Evolutionary conservation across 805 yeast genomes (phyloP), one percentile per base, ranked within the genome.

Genomic region (Hanseniaspora meyeri): DNA sequence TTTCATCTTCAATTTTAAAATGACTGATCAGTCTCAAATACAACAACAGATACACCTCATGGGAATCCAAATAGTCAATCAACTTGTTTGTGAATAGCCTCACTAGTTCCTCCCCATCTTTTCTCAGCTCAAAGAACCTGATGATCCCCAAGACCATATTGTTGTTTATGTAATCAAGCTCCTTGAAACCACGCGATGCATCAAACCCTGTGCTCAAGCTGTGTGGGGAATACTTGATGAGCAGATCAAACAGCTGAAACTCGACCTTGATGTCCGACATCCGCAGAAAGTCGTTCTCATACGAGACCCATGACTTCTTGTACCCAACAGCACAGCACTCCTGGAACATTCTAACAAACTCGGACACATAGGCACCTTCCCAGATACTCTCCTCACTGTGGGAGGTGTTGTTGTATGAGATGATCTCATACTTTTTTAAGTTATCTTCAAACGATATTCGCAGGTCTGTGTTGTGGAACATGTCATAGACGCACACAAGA

Each of bases 81-180:
- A 50, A 17, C 17, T 50, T 34, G 8, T 24, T 29, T 16, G 40
- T 40, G 11, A 50, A 42, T 14, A 29, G n/a, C 24, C 17, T 12
- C 24, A 50, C 12, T 14, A 42, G 32, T 10, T 6, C 31, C 5
- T 32, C 19, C 12, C 37, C 20, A 14, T 42, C 24, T 32, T 20
- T n/a, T 40, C 34, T 36, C 6, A 50, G 34, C 10, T 19, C 32
- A 10, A 50, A 32, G 32, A 50, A 50, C 16, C 17, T 42, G 24
- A 32, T 42, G 4, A 50, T 19, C n/a, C 38, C 43, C 6, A 10
- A 3, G 14, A 42, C 20, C 54, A 50, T 50, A 32, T 42, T 50
- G 34, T 50, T 50, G 32, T 50, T 50, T 9, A 50, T 16, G 32
- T 50, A 50, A 50, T 50, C 54, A 42, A 50, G 42, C 16, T 50